Base-by-base conservation (phyloP, 345 rosid genomes). In the Adansonia digitata region DNA sequence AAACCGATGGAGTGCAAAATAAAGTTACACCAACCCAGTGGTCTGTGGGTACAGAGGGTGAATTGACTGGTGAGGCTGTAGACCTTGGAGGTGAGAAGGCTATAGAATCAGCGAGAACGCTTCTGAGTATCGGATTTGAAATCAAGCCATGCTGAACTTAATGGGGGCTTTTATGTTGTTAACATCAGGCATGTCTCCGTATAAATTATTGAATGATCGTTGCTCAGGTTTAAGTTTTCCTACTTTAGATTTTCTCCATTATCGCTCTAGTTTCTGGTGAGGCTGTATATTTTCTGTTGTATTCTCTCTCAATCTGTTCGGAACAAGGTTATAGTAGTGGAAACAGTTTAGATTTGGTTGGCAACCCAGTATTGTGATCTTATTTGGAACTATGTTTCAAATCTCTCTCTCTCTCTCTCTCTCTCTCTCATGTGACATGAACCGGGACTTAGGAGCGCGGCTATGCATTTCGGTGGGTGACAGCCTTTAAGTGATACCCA, bases 81-180 rank as follows among this genome's bases (percentile, higher is more conserved):
- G 98, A 89, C 57, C 82, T 82, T 65, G 91, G 95, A 78, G 93
- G 88, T n/a, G 97, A 90, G 79, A 91, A 88, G 83, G 96, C 89
- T 20, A 90, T 95, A 55, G 99, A 95, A 87, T 92, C 97, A 34
- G 96, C 99, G 69, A 86, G 94, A 81, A 93, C 99, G 31, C 94
- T 95, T 79, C 81, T 93, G 63, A 93, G 98, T 83, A 90, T 95
- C 15, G 98, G 98, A 60, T 89, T 93, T 49, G 96, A 95, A 86
- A 90, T 91, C 83, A 95, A 90, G 86, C 97, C 95, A 69, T 89
- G 92, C 82, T 91, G 88, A 92, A 27, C 31, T 26, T 34, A 48
- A 7, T 53, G 34, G 37, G 20, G 24, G 42, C 70, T 29, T 15
- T 67, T 45, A 29, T 26, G 13, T 67, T 45, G 37, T 67, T 29